Base-by-base conservation (phyloP, 169 alveolate genomes). In the Plasmodium coatneyi region DNA sequence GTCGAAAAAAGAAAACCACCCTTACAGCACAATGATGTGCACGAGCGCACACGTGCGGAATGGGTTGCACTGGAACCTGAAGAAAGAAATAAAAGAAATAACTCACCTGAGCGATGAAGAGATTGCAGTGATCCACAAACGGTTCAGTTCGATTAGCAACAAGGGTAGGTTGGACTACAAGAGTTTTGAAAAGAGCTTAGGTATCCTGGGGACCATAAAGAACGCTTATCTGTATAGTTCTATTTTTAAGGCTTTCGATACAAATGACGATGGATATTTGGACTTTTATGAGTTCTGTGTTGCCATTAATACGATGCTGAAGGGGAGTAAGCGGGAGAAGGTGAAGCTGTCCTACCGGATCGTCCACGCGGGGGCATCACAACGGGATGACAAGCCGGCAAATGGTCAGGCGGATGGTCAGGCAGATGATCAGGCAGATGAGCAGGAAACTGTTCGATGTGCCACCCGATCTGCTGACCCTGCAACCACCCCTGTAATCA, bases 221-320 rank as follows among this genome's bases (percentile, higher is more conserved):
- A 83, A 91, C 83, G 96, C 92, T 1, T 84, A 84, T 74, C 32
- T 84, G 16, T 84, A 84, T 28, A 71, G 43, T 46, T 72, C 70
- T 9, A 96, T 97, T 78, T 97, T 97, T 80, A 92, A 84, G 54
- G 98, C 98, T 5, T 96, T 97, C 82, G 98, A 97, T 72, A 30
- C 60, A 36, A 89, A 97, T 83, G 93, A 89, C 16, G 97, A 97
- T 86, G 97, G 93, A 1, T 86, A 83, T 82, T 84, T 97, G 25
- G 97, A 96, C 70, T 95, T 96, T 71, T 93, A 92, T 52, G 98
- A 97, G 60, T 97, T 93, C 81, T 95, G 97, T 60, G 92, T 93
- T 30, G 95, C 97, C 9, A 92, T 97, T n/a, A 95, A 95, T 16
- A 95, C 92, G 22, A 97, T 97, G 98, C 92, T 96, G 14, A 92